phyloP scores from a whole-genome alignment of 2,329 filamentous ascomycete genomes.

The Trichoderma sp. region DNA sequence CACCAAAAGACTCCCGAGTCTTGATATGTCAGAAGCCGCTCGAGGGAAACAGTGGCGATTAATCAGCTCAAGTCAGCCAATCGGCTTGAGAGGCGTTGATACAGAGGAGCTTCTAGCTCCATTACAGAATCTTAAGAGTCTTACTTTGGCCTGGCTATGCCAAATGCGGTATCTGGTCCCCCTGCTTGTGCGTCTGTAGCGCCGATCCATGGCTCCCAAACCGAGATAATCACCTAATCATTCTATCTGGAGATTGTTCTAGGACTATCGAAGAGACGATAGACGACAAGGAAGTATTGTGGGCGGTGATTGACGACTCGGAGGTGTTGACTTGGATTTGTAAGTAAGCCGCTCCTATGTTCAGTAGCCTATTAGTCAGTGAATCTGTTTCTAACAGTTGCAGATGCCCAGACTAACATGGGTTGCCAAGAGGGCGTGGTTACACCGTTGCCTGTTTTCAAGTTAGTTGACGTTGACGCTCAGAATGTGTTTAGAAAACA shows the following conservation, averaged over 20 bases:
- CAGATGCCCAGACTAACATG: not conserved
- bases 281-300: not conserved
- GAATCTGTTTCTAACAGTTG: not conserved
- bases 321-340: not conserved
- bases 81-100: not conserved
- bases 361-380: not conserved
- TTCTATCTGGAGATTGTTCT: not conserved
- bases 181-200: constrained; percentile 4
- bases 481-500: not conserved
- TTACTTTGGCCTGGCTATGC: not conserved
- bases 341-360: not conserved
- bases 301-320: not conserved
- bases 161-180: not conserved
- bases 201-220: not conserved
- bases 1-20: not conserved
- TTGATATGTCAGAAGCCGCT: not conserved
- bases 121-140: not conserved
- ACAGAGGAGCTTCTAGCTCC: not conserved
- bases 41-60: not conserved
- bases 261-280: not conserved
- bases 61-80: not conserved
- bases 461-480: not conserved
- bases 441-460: not conserved
- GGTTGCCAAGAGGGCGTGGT: not conserved
- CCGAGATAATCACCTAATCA: not conserved